Conservation (phyloP, 345 rosid genomes). For the Gossypium australe region DNA sequence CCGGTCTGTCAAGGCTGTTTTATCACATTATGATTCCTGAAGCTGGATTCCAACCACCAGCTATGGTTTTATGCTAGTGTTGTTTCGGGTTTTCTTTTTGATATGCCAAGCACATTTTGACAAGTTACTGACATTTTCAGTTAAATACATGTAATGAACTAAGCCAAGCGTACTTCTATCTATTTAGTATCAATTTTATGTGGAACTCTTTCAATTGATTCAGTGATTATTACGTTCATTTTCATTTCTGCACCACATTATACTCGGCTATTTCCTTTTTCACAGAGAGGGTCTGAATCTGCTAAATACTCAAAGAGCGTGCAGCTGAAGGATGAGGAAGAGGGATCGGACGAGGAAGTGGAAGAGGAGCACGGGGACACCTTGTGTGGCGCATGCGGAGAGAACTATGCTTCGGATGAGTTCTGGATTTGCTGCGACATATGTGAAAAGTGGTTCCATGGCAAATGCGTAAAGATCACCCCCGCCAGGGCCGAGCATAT, state of each 20-base stretch:
- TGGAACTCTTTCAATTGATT: constrained; percentile 3
- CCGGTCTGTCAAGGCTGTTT: no score
- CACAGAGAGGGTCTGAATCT: constrained; percentile 51
- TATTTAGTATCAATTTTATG: neutral
- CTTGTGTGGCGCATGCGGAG: constrained; percentile 77
- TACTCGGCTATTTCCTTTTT: neutral
- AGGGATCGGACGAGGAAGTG: constrained; percentile 40
- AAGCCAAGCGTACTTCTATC: neutral
- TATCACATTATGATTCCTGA: no score
- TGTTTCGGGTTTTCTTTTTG: no score
- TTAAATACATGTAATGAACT: no score
- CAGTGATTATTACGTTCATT: neutral
- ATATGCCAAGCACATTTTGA: no score
- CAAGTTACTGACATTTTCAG: no score
- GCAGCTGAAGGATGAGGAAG: constrained; percentile 43
- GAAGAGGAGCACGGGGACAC: constrained; percentile 71
- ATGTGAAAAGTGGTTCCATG: constrained; percentile 88
- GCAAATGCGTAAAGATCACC: constrained; percentile 78
- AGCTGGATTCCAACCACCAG: no score
- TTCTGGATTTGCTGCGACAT: constrained; percentile 84
- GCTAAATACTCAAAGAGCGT: constrained; percentile 32
- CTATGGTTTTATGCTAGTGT: no score
- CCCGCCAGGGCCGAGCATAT: constrained; percentile 85
- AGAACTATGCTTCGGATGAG: constrained; percentile 66
- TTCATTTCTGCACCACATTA: neutral